Base-by-base conservation (phyloP, 1,284 basidiomycete genomes). In the Mycena citricolor region DNA sequence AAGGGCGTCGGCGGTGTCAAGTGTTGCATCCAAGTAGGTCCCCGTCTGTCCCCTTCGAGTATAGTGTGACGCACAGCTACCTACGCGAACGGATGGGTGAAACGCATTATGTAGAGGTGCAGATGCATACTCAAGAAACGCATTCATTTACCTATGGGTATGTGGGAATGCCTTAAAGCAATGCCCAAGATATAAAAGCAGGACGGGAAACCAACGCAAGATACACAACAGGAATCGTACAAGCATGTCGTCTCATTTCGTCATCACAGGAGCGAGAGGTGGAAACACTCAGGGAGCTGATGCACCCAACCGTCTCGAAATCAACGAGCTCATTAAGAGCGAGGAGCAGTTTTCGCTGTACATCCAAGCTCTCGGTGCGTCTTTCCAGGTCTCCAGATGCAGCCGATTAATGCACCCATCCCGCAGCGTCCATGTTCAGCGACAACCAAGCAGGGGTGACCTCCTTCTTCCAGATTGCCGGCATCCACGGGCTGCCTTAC, bases 401-500 rank as follows among this genome's bases (percentile, higher is more conserved):
- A 37, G 11, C 13, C 12, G 26, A 14, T 40, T 17, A 13, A 8
- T 36, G 13, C 23, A 39, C 19, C 33, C 26, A 21, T 13, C 5
- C 19, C 29, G 22, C 38, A 73, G 72, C 58, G 39, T 32, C 42
- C 12, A 70, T 75, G 59, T 61, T 58, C 32, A 52, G 58, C 1
- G 49, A 57, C 3, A 49, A 59, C 5, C 67, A 74, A 50, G 48
- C 39, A 22, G 51, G 68, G 5, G 37, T 60, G 4, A 52, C 50
- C 17, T 75, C 74, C 6, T 70, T 66, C 60, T 76, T 73, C 61
- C 64, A 67, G 36, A 62, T 77, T 34, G 66, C 59, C 6, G 71
- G 73, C n/a, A 77, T 77, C 40, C 74, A 77, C 47, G 76, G 74
- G 4, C 52, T 71, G 11, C 76, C 76, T 0, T 70, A 64, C 42